A percentile compares a stretch with the other conserved stretches of the same genome.
Conservation (phyloP, 768 basidiomycete genomes). For the Termitomyces titanicus region DNA sequence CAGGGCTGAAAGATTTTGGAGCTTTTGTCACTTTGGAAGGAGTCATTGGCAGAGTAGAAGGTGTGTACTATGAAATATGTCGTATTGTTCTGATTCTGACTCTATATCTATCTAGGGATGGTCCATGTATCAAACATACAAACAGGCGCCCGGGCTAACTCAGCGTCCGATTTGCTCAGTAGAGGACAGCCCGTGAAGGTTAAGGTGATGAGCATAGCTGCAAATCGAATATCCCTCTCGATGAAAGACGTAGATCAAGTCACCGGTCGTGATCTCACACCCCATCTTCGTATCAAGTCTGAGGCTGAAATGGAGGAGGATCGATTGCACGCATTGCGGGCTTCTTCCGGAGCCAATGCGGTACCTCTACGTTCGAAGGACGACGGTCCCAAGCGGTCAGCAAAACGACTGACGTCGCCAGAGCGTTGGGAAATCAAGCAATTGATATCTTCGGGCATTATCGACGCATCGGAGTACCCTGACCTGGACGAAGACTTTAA, state of each 20-base stretch:
- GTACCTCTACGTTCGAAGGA: slow-evolving; percentile 65
- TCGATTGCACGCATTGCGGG: slow-evolving; percentile 52
- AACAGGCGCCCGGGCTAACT: slow-evolving; percentile 77
- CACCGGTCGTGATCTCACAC: slow-evolving; percentile 88
- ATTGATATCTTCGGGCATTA: slow-evolving; percentile 91
- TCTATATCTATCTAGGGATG: slow-evolving; percentile 59
- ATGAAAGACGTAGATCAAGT: slow-evolving; percentile 98
- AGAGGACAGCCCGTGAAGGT: slow-evolving; percentile 88
- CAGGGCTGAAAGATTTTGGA: slow-evolving; percentile 91
- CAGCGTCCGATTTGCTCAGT: slow-evolving; percentile 81
- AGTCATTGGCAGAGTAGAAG: slow-evolving; percentile 81
- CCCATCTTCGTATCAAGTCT: slow-evolving; percentile 91
- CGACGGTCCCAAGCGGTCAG: slow-evolving; percentile 62
- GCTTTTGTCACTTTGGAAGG: slow-evolving; percentile 93
- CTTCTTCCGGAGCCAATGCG: slow-evolving; percentile 82
- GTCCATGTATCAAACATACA: slow-evolving; percentile 95
- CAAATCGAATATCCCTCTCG: slow-evolving; percentile 76
- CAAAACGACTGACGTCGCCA: slow-evolving; percentile 89
- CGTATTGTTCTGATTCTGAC: slow-evolving; percentile 8
- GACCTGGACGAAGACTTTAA: slow-evolving; percentile 85
- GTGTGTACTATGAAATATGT: slow-evolving; percentile 39
- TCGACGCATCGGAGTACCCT: slow-evolving; percentile 91
- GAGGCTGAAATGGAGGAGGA: slow-evolving; percentile 93
- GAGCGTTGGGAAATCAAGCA: slow-evolving; percentile 99
- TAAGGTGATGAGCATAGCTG: slow-evolving; percentile 93